These are phyloP conservation scores for Isatis tinctoria DNA, from an alignment of 345 rosid genomes.

Conservation along the genomic window DNA sequence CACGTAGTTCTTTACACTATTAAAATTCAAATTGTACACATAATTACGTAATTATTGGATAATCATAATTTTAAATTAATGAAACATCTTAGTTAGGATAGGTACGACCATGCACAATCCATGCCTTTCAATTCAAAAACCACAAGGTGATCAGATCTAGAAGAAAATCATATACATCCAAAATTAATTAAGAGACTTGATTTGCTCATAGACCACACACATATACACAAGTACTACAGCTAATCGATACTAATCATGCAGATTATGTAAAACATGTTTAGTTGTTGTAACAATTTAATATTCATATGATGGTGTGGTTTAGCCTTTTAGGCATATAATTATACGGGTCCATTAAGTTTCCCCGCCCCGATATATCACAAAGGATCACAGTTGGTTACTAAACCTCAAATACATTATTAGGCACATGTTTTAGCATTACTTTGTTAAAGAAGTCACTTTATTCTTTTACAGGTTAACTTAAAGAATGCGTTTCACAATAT, in stretches of 20 bases:
- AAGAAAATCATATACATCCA: conserved; percentile 15
- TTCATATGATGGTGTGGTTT: not conserved
- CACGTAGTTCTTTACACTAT: not conserved
- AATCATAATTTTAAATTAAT: not conserved
- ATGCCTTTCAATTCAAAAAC: conserved; percentile 13
- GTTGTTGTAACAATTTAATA: conserved; percentile 17
- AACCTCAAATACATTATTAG: not conserved
- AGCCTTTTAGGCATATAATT: not conserved
- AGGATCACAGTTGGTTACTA: not conserved
- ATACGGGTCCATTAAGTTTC: not conserved
- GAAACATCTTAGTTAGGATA: conserved; percentile 17
- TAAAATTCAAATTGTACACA: conserved; percentile 11
- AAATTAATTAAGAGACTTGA: conserved; percentile 11
- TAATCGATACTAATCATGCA: conserved; percentile 21
- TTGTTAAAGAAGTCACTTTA: not conserved
- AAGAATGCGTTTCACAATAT: not conserved
- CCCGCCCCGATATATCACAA: not conserved
- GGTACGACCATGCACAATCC: conserved; percentile 24
- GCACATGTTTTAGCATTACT: not conserved
- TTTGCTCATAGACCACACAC: conserved; percentile 14
- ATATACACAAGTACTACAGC: conserved; percentile 26
- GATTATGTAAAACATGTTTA: conserved; percentile 28
- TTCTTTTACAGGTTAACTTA: not conserved
- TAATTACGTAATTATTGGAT: conserved; percentile 26
- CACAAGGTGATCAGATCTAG: conserved; percentile 27